phyloP scores from a whole-genome alignment of 2,329 filamentous ascomycete genomes.

The Botryotinia calthae region DNA sequence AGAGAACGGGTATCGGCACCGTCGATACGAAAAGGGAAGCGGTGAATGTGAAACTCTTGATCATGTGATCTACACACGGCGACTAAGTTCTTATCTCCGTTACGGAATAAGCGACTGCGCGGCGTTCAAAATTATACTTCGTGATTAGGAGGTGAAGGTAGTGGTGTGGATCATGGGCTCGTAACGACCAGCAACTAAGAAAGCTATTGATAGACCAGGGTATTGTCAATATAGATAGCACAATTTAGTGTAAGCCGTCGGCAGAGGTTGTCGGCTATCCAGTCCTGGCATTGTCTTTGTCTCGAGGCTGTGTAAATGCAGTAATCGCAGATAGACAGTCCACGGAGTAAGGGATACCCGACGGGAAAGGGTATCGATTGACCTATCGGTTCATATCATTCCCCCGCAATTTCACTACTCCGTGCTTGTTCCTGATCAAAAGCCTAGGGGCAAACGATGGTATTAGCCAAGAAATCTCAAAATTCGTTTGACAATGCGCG shows the following conservation, averaged over 20 bases:
- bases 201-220: neutral
- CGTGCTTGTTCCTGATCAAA: neutral
- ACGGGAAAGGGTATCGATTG: neutral
- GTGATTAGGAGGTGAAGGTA: neutral
- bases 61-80: neutral
- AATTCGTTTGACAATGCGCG: neutral
- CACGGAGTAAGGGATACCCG: neutral
- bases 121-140: neutral
- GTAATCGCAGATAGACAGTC: neutral
- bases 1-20: conserved; percentile 13
- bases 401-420: neutral
- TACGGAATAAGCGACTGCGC: neutral
- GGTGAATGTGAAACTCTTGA: neutral
- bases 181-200: conserved; percentile 1
- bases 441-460: neutral
- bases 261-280: neutral
- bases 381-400: neutral
- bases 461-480: neutral
- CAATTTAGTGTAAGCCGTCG: neutral
- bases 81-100: conserved; percentile 6
- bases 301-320: neutral
- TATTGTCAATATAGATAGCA: neutral
- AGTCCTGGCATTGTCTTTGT: neutral
- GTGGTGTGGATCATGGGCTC: neutral
- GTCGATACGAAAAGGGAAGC: neutral